A percentile compares a stretch with the other conserved stretches of the same genome.
phyloP scores from a whole-genome alignment of 2,329 filamentous ascomycete species.

The Talaromyces sp. region DNA sequence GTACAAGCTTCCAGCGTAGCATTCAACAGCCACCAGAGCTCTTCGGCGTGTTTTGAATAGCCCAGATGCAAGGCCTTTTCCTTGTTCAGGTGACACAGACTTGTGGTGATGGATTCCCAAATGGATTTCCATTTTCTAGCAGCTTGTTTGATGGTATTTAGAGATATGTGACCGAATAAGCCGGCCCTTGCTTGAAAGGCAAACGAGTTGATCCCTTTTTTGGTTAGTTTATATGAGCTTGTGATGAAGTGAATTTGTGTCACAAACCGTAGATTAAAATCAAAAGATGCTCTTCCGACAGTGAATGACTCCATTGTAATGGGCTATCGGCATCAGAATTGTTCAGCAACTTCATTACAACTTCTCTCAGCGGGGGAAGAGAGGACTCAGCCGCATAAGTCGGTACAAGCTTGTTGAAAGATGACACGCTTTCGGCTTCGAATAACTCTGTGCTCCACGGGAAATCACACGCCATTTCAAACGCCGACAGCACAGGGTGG shows the following conservation, averaged over 20 bases:
- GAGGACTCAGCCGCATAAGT: constrained; percentile 8
- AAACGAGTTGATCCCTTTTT: constrained; percentile 24
- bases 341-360: constrained; percentile 20
- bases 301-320: constrained; percentile 19
- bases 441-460: constrained; percentile 25
- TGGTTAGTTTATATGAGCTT: neutral
- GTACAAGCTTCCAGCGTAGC: constrained; percentile 18
- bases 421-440: constrained; percentile 22
- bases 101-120: constrained; percentile 16
- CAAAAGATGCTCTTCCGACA: constrained; percentile 24
- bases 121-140: constrained; percentile 24
- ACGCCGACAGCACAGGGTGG: constrained; percentile 23
- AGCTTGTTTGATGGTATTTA: constrained; percentile 21
- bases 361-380: constrained; percentile 21
- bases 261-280: constrained; percentile 26
- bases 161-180: constrained; percentile 19
- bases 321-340: constrained; percentile 9
- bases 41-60: constrained; percentile 27
- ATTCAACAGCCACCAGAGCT: constrained; percentile 26
- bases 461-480: constrained; percentile 27
- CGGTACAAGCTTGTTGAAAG: constrained; percentile 18
- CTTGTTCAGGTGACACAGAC: constrained; percentile 10
- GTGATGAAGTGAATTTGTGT: neutral
- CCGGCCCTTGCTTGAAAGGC: constrained; percentile 24
- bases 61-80: constrained; percentile 21